These are phyloP conservation scores for Geranium incanum DNA, from an alignment of 441 rosid species.

Conservation along the genomic window DNA sequence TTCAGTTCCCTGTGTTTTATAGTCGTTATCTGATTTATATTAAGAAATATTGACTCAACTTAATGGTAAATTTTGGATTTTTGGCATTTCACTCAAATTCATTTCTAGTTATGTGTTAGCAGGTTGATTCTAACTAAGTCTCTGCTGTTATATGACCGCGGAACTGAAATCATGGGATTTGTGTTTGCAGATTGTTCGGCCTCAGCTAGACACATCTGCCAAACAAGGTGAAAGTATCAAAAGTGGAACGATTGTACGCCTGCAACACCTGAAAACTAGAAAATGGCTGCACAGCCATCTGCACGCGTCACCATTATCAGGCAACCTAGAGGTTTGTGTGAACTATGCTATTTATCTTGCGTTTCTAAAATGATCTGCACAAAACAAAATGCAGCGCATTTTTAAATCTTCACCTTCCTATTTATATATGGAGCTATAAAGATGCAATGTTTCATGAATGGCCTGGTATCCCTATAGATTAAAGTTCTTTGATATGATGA, in stretches of 20 bases:
- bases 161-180: neutral
- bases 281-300: conserved; percentile 95
- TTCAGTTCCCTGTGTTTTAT: neutral
- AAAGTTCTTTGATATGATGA: too few species aligned
- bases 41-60: neutral
- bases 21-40: neutral
- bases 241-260: conserved; percentile 58
- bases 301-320: conserved; percentile 85
- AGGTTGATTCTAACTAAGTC: neutral
- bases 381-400: too few species aligned
- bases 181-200: conserved; percentile 62
- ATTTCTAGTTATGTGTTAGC: neutral
- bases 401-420: too few species aligned
- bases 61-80: neutral
- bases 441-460: neutral
- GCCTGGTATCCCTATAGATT: neutral
- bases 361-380: neutral
- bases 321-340: conserved; percentile 77
- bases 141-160: neutral
- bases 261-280: conserved; percentile 88
- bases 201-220: conserved; percentile 43
- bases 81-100: too few species aligned
- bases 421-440: neutral
- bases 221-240: conserved; percentile 76
- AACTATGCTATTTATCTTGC: neutral